Evolutionary conservation across 2,329 filamentous ascomycete genomes (phyloP).

Genomic region (Colletotrichum siamense): DNA sequence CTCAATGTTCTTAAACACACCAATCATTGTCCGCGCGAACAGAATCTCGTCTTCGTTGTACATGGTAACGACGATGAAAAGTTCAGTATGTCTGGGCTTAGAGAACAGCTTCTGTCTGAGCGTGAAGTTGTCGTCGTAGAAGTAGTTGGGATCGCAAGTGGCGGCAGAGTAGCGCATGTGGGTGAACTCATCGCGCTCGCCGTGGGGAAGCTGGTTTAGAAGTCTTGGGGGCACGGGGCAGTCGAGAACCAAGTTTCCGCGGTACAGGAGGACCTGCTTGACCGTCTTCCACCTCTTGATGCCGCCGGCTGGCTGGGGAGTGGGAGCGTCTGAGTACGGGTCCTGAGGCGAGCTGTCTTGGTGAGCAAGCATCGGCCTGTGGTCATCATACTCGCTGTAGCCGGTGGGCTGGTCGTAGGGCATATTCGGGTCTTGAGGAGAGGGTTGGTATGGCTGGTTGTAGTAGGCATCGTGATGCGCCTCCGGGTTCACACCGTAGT

Average conservation of each 20-base stretch:
- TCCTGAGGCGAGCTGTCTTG: slow-evolving; percentile 56
- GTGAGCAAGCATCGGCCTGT: slow-evolving; percentile 76
- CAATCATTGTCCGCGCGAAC: slow-evolving; percentile 93
- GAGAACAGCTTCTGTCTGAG: slow-evolving; percentile 90
- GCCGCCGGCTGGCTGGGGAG: slow-evolving; percentile 54
- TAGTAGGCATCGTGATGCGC: slow-evolving; percentile 89
- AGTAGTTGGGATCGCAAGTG: slow-evolving; percentile 90
- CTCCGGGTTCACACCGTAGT: slow-evolving; percentile 82
- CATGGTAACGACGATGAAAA: slow-evolving; percentile 98
- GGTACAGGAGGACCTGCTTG: slow-evolving; percentile 96
- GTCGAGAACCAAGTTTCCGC: slow-evolving; percentile 95
- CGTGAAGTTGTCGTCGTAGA: slow-evolving; percentile 89
- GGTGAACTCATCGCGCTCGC: slow-evolving; percentile 89
- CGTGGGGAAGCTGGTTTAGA: slow-evolving; percentile 86
- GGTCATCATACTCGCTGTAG: slow-evolving; percentile 66
- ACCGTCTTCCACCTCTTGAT: slow-evolving; percentile 97
- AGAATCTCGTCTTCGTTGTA: slow-evolving; percentile 98
- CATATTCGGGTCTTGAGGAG: slow-evolving; percentile 62
- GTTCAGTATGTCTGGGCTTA: slow-evolving; percentile 89
- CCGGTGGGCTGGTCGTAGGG: slow-evolving; percentile 46
- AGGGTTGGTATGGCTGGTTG: slow-evolving; percentile 80
- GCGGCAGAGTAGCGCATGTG: slow-evolving; percentile 95
- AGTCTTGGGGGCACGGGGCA: slow-evolving; percentile 92
- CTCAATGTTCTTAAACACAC: slow-evolving; percentile 98
- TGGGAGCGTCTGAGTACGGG: slow-evolving; percentile 50